These are phyloP conservation scores for Rhodosporidiobolus odoratus DNA, from an alignment of 768 basidiomycete species.

Conservation along the genomic window DNA sequence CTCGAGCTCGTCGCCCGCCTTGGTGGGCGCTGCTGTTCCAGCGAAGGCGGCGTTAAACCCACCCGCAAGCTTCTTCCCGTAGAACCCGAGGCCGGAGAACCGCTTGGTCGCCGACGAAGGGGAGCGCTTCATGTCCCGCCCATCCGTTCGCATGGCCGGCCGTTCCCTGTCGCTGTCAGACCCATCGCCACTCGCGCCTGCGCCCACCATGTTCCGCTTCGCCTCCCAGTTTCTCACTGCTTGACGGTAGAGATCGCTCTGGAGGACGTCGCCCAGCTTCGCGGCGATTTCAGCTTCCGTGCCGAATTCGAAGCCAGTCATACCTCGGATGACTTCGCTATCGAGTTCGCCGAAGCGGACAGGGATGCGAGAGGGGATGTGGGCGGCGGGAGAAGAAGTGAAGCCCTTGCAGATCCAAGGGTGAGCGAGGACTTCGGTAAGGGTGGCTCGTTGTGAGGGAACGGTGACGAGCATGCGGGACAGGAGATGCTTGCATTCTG, in stretches of 20 bases:
- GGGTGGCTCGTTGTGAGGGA: conserved; percentile 72
- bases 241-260: conserved; percentile 68
- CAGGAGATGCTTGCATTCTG: conserved; percentile 90
- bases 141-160: conserved; percentile 31
- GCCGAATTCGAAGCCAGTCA: conserved; percentile 97
- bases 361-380: conserved; percentile 83
- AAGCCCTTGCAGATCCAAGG: conserved; percentile 92
- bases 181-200: not conserved
- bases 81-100: conserved; percentile 93
- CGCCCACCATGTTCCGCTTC: not conserved
- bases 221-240: conserved; percentile 75
- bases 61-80: conserved; percentile 68
- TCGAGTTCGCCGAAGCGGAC: conserved; percentile 84
- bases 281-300: conserved; percentile 76
- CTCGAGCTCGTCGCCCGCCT: conserved; percentile 17
- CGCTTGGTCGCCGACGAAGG: conserved; percentile 58
- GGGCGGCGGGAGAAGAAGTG: conserved; percentile 68
- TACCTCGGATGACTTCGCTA: conserved; percentile 72
- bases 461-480: conserved; percentile 95
- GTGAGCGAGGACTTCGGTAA: conserved; percentile 77
- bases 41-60: conserved; percentile 39
- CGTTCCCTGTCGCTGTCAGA: conserved; percentile 24
- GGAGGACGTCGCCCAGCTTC: conserved; percentile 65
- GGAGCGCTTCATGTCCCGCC: conserved; percentile 44
- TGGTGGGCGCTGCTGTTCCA: conserved; percentile 11